Base-by-base conservation (phyloP, 805 yeast genomes). In the Yamadazyma ubonensis region DNA sequence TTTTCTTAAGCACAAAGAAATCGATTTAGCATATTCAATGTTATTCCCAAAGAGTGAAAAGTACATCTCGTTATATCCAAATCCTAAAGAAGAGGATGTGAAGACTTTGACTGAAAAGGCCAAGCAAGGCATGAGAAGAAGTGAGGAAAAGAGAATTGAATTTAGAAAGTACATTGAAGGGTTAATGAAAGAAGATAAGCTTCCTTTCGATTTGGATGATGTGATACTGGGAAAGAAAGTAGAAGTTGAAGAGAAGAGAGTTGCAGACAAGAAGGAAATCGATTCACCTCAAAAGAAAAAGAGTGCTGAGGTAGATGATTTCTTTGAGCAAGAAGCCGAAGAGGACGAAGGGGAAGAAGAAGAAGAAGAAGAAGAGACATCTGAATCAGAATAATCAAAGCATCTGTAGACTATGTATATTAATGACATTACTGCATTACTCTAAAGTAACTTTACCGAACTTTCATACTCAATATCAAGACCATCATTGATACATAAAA, bases 1-100 rank as follows among this genome's bases (percentile, higher is more conserved):
- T 46, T 68, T 67, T 29, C 54, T 86, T 28, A 60, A 59, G 37
- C 81, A 82, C 47, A 65, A 78, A 40, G 83, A 81, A 52, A 63
- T 81, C 6, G 96, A 89, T 51, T 63, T 83, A 19, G 85, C 85
- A 22, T 90, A 90, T 57, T 79, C 82, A 9, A 72, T 81, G 12
- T 73, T 83, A 55, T 90, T 79, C 67, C 96, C 98, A 23, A 79
- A 76, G 53, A 75, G 81, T 36, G 81, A 78, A 52, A 89, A 87
- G 62, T 90, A 90, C 59, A 76, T 86, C 25, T 77, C 96, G 0
- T 61, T 90, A 43, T 90, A 79, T 59, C 89, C 93, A 14, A 61
- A 60, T 23, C 56, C 56, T 3, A 51, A 56, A 15, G 58, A 49
- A 18, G 59, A 59, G 15, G 63, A 58, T 18, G 50, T 49, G 8